phyloP scores from a whole-genome alignment of 73 alveolate genomes.

The Effrenium voratum region DNA sequence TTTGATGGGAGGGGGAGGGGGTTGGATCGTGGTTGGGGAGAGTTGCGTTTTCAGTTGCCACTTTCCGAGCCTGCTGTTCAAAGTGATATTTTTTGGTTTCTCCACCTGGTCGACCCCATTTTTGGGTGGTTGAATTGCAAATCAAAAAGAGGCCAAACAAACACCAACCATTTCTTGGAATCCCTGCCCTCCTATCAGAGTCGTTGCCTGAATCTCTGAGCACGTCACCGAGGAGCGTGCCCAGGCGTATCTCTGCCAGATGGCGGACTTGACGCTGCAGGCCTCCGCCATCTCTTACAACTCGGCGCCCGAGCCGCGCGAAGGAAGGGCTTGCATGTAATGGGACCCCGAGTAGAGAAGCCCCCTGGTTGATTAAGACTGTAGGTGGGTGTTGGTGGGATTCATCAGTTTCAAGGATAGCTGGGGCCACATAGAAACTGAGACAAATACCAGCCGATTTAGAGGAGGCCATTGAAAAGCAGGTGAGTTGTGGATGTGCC shows the following conservation, averaged over 20 bases:
- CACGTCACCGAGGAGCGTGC: background rate
- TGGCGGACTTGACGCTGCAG: background rate
- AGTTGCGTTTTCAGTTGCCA: no score
- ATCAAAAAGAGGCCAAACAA: background rate
- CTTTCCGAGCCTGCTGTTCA: background rate
- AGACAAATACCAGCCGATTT: no score
- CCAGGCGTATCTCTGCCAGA: background rate
- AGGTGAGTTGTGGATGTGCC: no score
- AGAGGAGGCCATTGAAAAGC: no score
- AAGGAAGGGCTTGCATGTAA: no score
- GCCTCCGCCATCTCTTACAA: slow-evolving; percentile 5
- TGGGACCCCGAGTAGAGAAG: no score
- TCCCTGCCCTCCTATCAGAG: background rate
- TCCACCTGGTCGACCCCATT: background rate
- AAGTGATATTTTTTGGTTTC: background rate
- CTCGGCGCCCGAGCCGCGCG: background rate
- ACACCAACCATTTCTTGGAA: background rate
- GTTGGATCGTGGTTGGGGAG: no score
- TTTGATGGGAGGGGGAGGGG: no score
- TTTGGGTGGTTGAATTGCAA: background rate
- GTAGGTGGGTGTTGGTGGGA: no score
- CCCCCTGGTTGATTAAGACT: no score
- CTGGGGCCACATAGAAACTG: no score
- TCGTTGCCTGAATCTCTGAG: background rate
- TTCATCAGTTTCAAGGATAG: no score